These are phyloP conservation scores for Stemphylium vesicarium DNA, from an alignment of 2,329 filamentous ascomycete genomes.

Conservation along the genomic window DNA sequence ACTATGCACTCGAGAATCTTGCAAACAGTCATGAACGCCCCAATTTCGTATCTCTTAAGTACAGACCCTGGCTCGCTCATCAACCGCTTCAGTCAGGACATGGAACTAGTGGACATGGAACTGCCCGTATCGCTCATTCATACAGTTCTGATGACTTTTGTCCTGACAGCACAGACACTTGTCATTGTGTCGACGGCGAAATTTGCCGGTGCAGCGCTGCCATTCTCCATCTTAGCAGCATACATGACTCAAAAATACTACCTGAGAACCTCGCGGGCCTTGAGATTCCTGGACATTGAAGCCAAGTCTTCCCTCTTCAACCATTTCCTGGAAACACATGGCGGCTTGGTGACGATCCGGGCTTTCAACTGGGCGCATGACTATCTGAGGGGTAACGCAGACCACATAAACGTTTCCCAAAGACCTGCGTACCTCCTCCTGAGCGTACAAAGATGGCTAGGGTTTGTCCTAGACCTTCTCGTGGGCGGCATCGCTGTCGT, in stretches of 20 bases:
- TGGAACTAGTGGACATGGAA: slow-evolving; percentile 51
- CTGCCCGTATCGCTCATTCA: slow-evolving; percentile 36
- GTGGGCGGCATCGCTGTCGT: slow-evolving; percentile 42
- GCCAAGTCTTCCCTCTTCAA: slow-evolving; percentile 55
- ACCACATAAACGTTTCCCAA: slow-evolving; percentile 45
- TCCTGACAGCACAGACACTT: slow-evolving; percentile 15
- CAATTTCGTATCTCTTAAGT: slow-evolving; percentile 45
- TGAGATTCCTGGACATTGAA: slow-evolving; percentile 60
- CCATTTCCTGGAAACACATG: slow-evolving; percentile 57
- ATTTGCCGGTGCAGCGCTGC: slow-evolving; percentile 20
- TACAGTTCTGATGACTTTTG: slow-evolving; percentile 15
- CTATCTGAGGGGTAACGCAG: slow-evolving; percentile 9
- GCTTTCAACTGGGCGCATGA: slow-evolving; percentile 53
- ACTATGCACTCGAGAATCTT: slow-evolving; percentile 54
- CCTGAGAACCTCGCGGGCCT: slow-evolving; percentile 52
- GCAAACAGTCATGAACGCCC: slow-evolving; percentile 49
- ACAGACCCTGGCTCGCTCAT: slow-evolving; percentile 49
- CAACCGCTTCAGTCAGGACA: slow-evolving; percentile 54
- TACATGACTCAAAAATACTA: slow-evolving; percentile 55
- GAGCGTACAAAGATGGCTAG: slow-evolving; percentile 49
- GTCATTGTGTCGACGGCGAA: slow-evolving; percentile 19
- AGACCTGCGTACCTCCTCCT: slow-evolving; percentile 49
- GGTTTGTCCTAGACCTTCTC: slow-evolving; percentile 43
- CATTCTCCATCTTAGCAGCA: slow-evolving; percentile 14
- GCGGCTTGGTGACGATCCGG: slow-evolving; percentile 56